Percentiles rank a stretch among this genome's conserved stretches.
These are phyloP conservation scores for Colletotrichum cuscutae DNA, from an alignment of 2,329 filamentous ascomycete species.

Conservation along the genomic window DNA sequence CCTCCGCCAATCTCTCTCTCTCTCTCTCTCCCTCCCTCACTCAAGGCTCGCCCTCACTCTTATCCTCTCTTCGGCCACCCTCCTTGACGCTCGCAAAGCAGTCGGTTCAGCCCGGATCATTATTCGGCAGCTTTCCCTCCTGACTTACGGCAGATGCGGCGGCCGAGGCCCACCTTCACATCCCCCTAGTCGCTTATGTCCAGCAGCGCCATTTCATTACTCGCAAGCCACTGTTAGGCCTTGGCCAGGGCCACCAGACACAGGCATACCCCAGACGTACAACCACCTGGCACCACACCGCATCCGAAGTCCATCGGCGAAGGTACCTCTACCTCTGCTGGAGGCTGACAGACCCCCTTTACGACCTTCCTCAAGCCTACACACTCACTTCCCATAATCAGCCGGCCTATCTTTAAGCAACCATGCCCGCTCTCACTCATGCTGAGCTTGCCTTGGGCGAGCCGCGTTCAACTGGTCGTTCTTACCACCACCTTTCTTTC, in stretches of 20 bases:
- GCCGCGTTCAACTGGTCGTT: conserved; percentile 30
- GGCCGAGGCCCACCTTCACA: conserved; percentile 33
- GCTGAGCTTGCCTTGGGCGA: conserved; percentile 42
- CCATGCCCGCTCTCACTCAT: conserved; percentile 50
- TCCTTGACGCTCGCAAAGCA: neutral
- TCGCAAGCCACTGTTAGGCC: conserved; percentile 34
- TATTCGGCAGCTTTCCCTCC: conserved; percentile 21
- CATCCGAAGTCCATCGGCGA: conserved; percentile 19
- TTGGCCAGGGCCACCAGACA: conserved; percentile 27
- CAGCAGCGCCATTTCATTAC: conserved; percentile 35
- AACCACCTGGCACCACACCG: conserved; percentile 20
- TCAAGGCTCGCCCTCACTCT: neutral
- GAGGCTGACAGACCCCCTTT: conserved; percentile 20
- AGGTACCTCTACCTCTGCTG: conserved; percentile 31
- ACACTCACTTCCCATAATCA: conserved; percentile 43
- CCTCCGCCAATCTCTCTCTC: neutral
- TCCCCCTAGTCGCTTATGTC: conserved; percentile 34
- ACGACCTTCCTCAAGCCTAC: conserved; percentile 35
- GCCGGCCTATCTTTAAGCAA: conserved; percentile 42
- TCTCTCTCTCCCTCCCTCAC: neutral
- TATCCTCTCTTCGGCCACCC: neutral
- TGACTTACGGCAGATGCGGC: conserved; percentile 31
- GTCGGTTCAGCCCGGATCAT: conserved; percentile 21
- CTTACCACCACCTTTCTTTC: conserved; percentile 25
- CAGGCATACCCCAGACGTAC: conserved; percentile 36